These are phyloP conservation scores for Boletus sp. DNA, from an alignment of 768 basidiomycete species.

Conservation along the genomic window DNA sequence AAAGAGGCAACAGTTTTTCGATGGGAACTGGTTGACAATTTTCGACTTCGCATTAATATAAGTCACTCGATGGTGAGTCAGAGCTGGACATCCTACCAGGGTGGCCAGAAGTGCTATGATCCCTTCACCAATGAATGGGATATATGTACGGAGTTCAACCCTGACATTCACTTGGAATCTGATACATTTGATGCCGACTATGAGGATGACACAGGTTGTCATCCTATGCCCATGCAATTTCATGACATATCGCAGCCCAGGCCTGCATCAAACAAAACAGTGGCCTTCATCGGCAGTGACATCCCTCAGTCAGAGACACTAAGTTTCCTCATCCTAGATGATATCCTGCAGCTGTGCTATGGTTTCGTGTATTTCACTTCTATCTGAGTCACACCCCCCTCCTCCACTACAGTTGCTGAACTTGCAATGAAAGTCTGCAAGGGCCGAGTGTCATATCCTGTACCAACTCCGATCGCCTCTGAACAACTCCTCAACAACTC, in stretches of 20 bases:
- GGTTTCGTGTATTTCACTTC: not conserved
- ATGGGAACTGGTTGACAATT: not conserved
- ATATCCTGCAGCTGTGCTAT: not conserved
- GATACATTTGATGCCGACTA: not conserved
- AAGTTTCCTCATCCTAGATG: not conserved
- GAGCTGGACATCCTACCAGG: not conserved
- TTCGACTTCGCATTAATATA: not conserved
- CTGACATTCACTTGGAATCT: not conserved
- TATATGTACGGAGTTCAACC: too few species aligned
- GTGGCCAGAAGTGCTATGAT: too few species aligned
- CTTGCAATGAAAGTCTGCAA: slow-evolving; percentile 1
- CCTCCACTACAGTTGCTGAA: not conserved
- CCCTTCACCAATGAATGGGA: too few species aligned
- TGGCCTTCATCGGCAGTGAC: not conserved
- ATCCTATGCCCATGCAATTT: not conserved
- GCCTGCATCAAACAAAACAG: not conserved
- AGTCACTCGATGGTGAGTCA: not conserved
- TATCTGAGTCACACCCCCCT: too few species aligned
- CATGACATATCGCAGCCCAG: not conserved
- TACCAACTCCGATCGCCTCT: too few species aligned
- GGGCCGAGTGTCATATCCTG: too few species aligned
- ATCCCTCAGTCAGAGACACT: not conserved
- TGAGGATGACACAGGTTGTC: too few species aligned
- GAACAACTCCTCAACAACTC: too few species aligned
- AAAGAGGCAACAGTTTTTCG: not conserved